Conservation (phyloP, 2,329 filamentous ascomycete species). For the Fusarium chlamydosporum region DNA sequence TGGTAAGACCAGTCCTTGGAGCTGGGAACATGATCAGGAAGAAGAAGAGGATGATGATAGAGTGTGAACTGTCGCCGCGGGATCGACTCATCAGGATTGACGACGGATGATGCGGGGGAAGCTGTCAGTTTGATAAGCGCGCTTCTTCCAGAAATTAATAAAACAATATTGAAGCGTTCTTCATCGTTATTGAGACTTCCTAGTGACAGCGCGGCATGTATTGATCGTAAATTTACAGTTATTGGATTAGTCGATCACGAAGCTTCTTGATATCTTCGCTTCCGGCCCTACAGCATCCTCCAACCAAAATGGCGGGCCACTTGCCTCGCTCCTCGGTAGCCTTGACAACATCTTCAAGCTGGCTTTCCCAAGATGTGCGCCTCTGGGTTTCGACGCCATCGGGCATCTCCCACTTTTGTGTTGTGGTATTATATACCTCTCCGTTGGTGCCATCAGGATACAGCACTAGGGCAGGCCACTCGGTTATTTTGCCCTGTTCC, state of each 20-base stretch:
- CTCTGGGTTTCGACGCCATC: slow-evolving; percentile 43
- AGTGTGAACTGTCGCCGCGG: too few relatives aligned
- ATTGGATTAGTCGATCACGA: slow-evolving; percentile 40
- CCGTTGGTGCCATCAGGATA: slow-evolving; percentile 79
- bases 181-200: too few relatives aligned
- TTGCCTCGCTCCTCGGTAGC: slow-evolving; percentile 54
- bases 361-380: slow-evolving; percentile 61
- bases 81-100: too few relatives aligned
- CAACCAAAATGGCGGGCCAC: slow-evolving; percentile 65
- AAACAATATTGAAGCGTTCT: too few relatives aligned
- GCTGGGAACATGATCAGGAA: too few relatives aligned
- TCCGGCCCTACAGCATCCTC: slow-evolving; percentile 68
- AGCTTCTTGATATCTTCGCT: slow-evolving; percentile 55
- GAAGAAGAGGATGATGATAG: too few relatives aligned
- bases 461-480: slow-evolving; percentile 70
- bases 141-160: too few relatives aligned
- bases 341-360: slow-evolving; percentile 60
- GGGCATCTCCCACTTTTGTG: slow-evolving; percentile 70
- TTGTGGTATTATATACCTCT: slow-evolving; percentile 75
- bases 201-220: too few relatives aligned
- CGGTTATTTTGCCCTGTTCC: slow-evolving; percentile 51
- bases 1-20: too few relatives aligned
- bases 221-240: neutral
- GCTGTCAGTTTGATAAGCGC: too few relatives aligned
- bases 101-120: too few relatives aligned